Percentiles rank a stretch among this genome's conserved stretches.
phyloP scores from a whole-genome alignment of 148 eudicot genomes.

The Pouteria glomerata region DNA sequence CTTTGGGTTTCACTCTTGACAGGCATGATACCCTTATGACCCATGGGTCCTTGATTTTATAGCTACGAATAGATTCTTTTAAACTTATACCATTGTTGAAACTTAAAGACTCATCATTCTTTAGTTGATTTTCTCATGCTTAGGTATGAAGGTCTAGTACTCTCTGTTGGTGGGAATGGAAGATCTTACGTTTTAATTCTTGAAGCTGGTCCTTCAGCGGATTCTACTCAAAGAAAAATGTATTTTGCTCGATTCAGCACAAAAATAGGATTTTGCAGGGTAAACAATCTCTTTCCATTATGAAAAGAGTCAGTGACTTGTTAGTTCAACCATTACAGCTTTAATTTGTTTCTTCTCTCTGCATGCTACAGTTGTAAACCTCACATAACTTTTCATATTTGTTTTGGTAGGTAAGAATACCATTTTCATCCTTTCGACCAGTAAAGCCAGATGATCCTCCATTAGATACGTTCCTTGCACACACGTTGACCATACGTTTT shows the following conservation, averaged over 20 bases:
- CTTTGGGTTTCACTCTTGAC: slow-evolving; percentile 85
- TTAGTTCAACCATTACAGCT: neutral
- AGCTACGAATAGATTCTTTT: neutral
- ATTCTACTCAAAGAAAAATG: slow-evolving; percentile 63
- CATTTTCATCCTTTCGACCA: slow-evolving; percentile 87
- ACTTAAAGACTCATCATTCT: neutral
- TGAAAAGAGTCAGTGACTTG: neutral
- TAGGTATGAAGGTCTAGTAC: slow-evolving; percentile 91
- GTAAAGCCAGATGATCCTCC: slow-evolving; percentile 90
- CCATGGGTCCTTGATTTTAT: neutral
- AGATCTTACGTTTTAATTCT: slow-evolving; percentile 86
- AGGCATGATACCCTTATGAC: slow-evolving; percentile 39
- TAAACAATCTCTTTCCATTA: slow-evolving; percentile 23
- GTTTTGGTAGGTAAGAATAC: slow-evolving; percentile 70
- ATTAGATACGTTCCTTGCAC: slow-evolving; percentile 90
- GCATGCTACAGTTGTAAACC: slow-evolving; percentile 31
- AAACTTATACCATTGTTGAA: neutral
- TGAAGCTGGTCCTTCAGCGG: slow-evolving; percentile 72
- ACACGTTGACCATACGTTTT: slow-evolving; percentile 82
- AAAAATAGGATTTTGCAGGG: slow-evolving; percentile 95
- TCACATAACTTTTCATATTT: slow-evolving; percentile 25
- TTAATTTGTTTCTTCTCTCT: neutral
- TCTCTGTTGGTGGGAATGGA: slow-evolving; percentile 95
- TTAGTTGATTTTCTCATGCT: slow-evolving; percentile 7
- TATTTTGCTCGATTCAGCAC: slow-evolving; percentile 85